phyloP scores from a whole-genome alignment of 176 grass and related monocot species.

The Luzula sylvatica region DNA sequence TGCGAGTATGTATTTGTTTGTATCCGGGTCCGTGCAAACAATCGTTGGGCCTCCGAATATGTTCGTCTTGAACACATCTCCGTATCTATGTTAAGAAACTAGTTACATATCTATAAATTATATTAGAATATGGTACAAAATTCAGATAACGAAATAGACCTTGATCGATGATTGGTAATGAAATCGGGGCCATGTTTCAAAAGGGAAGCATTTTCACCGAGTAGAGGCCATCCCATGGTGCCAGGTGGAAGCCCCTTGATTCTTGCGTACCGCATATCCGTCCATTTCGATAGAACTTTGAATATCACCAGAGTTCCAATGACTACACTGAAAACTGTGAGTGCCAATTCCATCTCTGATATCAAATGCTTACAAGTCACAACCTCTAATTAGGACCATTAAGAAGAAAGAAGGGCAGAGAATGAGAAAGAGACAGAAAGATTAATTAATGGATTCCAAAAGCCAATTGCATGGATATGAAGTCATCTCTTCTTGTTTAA shows the following conservation, averaged over 20 bases:
- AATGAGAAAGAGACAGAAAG: no score
- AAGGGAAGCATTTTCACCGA: constrained; percentile 18
- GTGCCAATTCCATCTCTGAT: background rate
- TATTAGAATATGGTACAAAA: background rate
- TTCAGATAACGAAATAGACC: background rate
- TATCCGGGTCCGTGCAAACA: constrained; percentile 30
- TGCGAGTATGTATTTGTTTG: constrained; percentile 27
- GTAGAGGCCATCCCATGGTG: constrained; percentile 25
- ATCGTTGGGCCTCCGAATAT: constrained; percentile 26
- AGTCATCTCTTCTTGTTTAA: no score
- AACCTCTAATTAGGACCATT: no score
- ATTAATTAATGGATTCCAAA: no score
- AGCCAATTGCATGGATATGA: no score
- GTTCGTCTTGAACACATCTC: constrained; percentile 29
- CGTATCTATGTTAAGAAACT: constrained; percentile 19
- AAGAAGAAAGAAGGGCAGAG: no score
- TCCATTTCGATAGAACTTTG: constrained; percentile 19
- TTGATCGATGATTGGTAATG: constrained; percentile 11
- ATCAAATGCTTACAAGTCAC: background rate
- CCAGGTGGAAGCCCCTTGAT: constrained; percentile 16
- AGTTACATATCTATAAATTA: background rate
- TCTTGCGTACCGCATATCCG: constrained; percentile 14
- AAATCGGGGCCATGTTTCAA: constrained; percentile 20
- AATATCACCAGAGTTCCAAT: background rate
- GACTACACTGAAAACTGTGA: background rate